Percentiles rank a stretch among this genome's conserved stretches.
Evolutionary conservation across 2,329 filamentous ascomycete species (phyloP).

Genomic region (Mycocentrospora acerina): DNA sequence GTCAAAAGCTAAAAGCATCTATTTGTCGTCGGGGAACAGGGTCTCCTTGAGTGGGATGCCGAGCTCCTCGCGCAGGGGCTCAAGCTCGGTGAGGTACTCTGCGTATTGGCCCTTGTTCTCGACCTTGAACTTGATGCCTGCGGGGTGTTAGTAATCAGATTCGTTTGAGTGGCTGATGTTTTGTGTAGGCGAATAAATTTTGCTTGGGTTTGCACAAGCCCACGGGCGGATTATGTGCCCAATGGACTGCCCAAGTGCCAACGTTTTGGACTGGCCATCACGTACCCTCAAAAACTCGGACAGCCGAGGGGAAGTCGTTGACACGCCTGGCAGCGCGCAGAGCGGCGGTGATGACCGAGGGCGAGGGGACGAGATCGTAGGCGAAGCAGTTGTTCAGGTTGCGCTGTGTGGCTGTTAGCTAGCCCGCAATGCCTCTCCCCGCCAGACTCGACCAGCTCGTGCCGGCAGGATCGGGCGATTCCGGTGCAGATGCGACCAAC

Average conservation of each 20-base stretch:
- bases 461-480: constrained; percentile 15
- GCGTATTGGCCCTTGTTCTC: constrained; percentile 98
- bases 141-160: constrained; percentile 25
- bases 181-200: too few relatives aligned
- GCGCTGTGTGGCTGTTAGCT: constrained; percentile 56
- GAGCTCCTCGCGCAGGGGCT: constrained; percentile 89
- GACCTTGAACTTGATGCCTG: constrained; percentile 98
- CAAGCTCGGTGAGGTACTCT: constrained; percentile 91
- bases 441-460: constrained; percentile 5
- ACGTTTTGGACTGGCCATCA: constrained; percentile 9
- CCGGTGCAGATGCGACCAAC: constrained; percentile 31
- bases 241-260: too few relatives aligned
- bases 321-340: constrained; percentile 92
- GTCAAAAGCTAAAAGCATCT: constrained; percentile 18
- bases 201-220: too few relatives aligned
- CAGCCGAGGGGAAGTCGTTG: constrained; percentile 97
- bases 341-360: constrained; percentile 85
- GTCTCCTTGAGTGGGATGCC: constrained; percentile 90
- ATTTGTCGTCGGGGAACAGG: constrained; percentile 68
- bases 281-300: constrained; percentile 97
- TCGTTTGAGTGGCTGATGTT: constrained; percentile 9
- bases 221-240: too few relatives aligned
- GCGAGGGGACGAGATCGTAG: constrained; percentile 97
- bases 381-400: constrained; percentile 99
- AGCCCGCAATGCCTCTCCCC: neutral